Conservation (phyloP, 805 yeast genomes). For the Metschnikowia peoriensis region DNA sequence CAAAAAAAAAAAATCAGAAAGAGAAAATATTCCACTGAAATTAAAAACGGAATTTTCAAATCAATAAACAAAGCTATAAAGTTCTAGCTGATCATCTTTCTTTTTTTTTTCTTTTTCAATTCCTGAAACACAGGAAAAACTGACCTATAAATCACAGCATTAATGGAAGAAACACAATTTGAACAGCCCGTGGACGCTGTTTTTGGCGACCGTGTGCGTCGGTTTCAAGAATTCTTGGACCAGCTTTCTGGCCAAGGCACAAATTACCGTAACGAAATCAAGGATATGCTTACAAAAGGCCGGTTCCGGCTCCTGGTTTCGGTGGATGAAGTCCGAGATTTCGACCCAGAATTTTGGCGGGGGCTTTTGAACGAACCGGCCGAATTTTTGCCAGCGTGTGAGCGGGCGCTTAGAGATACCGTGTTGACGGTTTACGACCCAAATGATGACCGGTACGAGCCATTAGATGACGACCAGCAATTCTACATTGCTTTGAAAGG, state of each 20-base stretch:
- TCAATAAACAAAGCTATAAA: not conserved
- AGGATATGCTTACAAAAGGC: conserved; percentile 67
- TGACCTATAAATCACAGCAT: too few species aligned
- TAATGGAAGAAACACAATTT: conserved; percentile 24
- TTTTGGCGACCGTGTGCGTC: conserved; percentile 80
- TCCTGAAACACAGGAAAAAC: too few species aligned
- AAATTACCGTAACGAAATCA: conserved; percentile 67
- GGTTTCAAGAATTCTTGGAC: conserved; percentile 84
- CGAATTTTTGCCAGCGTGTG: conserved; percentile 85
- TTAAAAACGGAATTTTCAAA: not conserved
- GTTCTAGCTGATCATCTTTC: too few species aligned
- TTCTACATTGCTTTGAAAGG: conserved; percentile 83
- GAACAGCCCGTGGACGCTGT: conserved; percentile 44
- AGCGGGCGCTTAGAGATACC: conserved; percentile 78
- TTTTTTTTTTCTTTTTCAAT: too few species aligned
- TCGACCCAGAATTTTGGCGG: conserved; percentile 72
- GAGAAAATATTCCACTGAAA: not conserved
- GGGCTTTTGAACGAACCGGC: conserved; percentile 77
- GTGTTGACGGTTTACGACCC: conserved; percentile 72
- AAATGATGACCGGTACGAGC: conserved; percentile 48
- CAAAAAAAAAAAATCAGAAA: not conserved
- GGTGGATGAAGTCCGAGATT: conserved; percentile 84
- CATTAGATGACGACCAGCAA: conserved; percentile 57
- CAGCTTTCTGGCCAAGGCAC: conserved; percentile 49
- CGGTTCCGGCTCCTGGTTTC: conserved; percentile 68